A percentile compares a stretch with the other conserved stretches of the same genome.
phyloP scores from a whole-genome alignment of 1,139 yeast species.

The Ogataea hybrid region DNA sequence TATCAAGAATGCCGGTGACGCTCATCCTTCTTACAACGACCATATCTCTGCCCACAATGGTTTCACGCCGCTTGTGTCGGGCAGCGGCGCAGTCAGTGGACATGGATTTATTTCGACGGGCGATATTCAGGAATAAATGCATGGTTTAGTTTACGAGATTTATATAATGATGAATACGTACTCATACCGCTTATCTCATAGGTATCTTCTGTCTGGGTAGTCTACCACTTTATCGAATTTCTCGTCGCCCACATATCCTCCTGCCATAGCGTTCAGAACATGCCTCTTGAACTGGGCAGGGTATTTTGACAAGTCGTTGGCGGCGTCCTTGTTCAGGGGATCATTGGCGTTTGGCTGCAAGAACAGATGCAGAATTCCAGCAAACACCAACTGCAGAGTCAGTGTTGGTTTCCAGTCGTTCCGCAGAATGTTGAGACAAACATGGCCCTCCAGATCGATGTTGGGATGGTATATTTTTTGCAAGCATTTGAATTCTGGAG shows the following conservation, averaged over 20 bases:
- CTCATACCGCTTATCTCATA: background rate
- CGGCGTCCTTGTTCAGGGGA: conserved; percentile 91
- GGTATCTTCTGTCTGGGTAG: conserved; percentile 6
- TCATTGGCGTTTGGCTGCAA: conserved; percentile 90
- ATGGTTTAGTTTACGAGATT: background rate
- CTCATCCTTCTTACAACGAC: conserved; percentile 12
- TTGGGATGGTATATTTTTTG: conserved; percentile 89
- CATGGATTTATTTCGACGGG: conserved; percentile 24
- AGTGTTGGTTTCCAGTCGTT: conserved; percentile 98
- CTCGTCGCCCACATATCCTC: conserved; percentile 59
- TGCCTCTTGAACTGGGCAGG: conserved; percentile 53
- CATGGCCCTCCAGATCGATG: conserved; percentile 85
- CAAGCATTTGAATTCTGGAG: conserved; percentile 78
- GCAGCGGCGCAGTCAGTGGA: conserved; percentile 27
- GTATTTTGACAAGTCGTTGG: conserved; percentile 63
- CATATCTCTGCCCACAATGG: conserved; percentile 13
- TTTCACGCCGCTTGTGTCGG: conserved; percentile 33
- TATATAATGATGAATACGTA: background rate
- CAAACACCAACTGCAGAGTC: conserved; percentile 73
- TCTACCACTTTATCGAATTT: conserved; percentile 57
- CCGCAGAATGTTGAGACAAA: conserved; percentile 84
- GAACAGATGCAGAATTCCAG: conserved; percentile 83
- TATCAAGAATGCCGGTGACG: conserved; percentile 25
- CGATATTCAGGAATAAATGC: conserved; percentile 6
- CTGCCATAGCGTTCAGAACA: conserved; percentile 69